Evolutionary conservation across 225 moss, liverwort and hornwort genomes (phyloP).

Genomic region (Bryum argenteum): DNA sequence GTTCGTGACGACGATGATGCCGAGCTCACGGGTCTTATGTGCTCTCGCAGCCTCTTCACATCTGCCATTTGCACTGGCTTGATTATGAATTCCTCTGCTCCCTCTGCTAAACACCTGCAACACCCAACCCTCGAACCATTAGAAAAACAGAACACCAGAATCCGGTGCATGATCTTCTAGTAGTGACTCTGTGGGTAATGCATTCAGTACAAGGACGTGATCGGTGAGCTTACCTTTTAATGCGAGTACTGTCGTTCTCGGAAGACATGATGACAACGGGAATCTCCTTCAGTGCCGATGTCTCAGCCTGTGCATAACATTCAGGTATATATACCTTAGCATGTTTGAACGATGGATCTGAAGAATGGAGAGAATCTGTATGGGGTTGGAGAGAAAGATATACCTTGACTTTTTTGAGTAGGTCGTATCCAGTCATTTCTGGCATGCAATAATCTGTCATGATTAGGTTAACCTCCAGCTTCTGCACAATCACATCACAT

Average conservation of each 20-base stretch:
- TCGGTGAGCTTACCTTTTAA: conserved; percentile 52
- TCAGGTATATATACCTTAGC: background rate
- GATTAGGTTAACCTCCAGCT: conserved; percentile 70
- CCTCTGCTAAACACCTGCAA: conserved; percentile 76
- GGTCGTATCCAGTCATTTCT: conserved; percentile 91
- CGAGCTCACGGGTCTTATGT: background rate
- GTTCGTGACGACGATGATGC: background rate
- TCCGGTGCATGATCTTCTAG: too few species aligned
- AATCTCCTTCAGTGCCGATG: conserved; percentile 71
- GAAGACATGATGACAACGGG: conserved; percentile 95
- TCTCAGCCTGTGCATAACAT: conserved; percentile 46
- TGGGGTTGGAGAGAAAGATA: background rate
- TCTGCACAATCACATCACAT: conserved; percentile 48
- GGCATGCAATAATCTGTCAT: conserved; percentile 97
- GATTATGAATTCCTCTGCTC: conserved; percentile 85
- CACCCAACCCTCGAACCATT: background rate
- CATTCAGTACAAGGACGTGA: too few species aligned
- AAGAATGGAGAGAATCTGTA: too few species aligned
- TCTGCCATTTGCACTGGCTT: conserved; percentile 84
- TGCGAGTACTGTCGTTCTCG: conserved; percentile 74
- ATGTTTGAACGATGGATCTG: background rate
- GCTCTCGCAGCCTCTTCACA: conserved; percentile 49
- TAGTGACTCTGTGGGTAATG: too few species aligned
- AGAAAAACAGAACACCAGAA: too few species aligned
- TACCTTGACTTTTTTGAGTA: conserved; percentile 87